phyloP scores from a whole-genome alignment of 2,329 filamentous ascomycete species.

The Ophiostoma perfectum region DNA sequence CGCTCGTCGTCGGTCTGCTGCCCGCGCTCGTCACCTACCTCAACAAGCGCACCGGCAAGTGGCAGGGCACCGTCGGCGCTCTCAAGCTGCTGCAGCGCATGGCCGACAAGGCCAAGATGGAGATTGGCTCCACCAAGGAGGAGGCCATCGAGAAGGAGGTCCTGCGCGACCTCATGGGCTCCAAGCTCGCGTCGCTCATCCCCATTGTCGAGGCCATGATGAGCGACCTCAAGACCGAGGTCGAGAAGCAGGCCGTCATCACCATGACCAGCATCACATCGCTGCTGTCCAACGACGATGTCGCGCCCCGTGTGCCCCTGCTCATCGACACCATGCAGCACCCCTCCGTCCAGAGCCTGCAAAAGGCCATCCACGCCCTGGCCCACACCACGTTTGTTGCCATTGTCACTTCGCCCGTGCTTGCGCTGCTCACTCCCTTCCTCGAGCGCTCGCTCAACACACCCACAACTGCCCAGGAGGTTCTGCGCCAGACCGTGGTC shows the following conservation, averaged over 20 bases:
- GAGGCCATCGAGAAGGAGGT: slow-evolving; percentile 84
- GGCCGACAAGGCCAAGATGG: slow-evolving; percentile 89
- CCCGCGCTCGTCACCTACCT: slow-evolving; percentile 72
- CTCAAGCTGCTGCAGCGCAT: slow-evolving; percentile 82
- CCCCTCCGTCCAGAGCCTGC: slow-evolving; percentile 77
- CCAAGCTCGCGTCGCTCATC: slow-evolving; percentile 77
- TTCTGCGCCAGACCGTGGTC: slow-evolving; percentile 89
- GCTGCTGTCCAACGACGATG: slow-evolving; percentile 93
- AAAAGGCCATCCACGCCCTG: slow-evolving; percentile 94
- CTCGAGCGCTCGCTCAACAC: slow-evolving; percentile 91
- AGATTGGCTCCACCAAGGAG: slow-evolving; percentile 70
- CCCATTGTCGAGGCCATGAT: slow-evolving; percentile 87
- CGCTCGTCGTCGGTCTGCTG: slow-evolving; percentile 74
- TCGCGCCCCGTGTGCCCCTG: slow-evolving; percentile 83
- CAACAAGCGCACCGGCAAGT: slow-evolving; percentile 80
- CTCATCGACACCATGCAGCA: slow-evolving; percentile 94
- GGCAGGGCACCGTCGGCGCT: slow-evolving; percentile 91
- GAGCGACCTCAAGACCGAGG: slow-evolving; percentile 91
- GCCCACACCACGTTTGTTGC: slow-evolving; percentile 99
- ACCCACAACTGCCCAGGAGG: slow-evolving; percentile 85
- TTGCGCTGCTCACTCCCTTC: slow-evolving; percentile 89
- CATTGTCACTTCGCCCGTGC: slow-evolving; percentile 87
- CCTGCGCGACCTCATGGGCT: slow-evolving; percentile 84
- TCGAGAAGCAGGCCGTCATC: slow-evolving; percentile 80
- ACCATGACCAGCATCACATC: slow-evolving; percentile 88